Evolutionary conservation across 306 rosid species (phyloP), one percentile per base, ranked within the genome.

Genomic region (Castanea sativa): DNA sequence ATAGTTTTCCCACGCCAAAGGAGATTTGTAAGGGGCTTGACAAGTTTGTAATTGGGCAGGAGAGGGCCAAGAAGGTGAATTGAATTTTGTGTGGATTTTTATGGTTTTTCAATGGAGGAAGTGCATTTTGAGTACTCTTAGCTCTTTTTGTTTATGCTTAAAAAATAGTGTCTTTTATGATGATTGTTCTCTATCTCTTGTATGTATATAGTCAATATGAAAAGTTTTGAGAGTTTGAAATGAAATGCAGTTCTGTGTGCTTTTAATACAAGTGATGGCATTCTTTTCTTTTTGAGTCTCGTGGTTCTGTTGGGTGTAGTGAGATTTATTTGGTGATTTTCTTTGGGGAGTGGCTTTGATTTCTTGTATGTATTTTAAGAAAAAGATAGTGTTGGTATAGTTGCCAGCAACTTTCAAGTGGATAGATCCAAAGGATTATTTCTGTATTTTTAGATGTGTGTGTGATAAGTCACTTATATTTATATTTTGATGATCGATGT

Each of bases 1-100:
- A 78, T 74, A 82, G 30, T 81, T 91, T 96, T 59, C 99, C 99
- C n/a, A 93, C 97, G 32, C 99, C 99, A 0, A 96, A 96, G 88
- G 99, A 93, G 69, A 90, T 96, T 73, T 88, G 93, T 41, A 89
- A 86, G 69, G 99, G 97, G 82, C 97, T 96, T 55, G 99, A 96
- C 76, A 93, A 90, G 82, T 93, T 88, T 75, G 99, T 96, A 15
- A 96, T 96, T 90, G 99, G 99, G 74, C 99, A 96, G 75, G 94
- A 90, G 81, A 89, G 86, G 82, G 98, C 99, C 43, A 96, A 96
- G 73, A 96, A 96, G 97, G 99, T 95, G 32, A 49, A 25, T 13
- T 38, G 45, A 38, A 38, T 2, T 20, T 77, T n/a, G 33, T 13
- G 18, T 53, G 53, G 58, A 25, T 72, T 33, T 33, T 74, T 14